Conservation (phyloP, 202 grass and related monocot genomes). For the Hordeum pubiflorum region DNA sequence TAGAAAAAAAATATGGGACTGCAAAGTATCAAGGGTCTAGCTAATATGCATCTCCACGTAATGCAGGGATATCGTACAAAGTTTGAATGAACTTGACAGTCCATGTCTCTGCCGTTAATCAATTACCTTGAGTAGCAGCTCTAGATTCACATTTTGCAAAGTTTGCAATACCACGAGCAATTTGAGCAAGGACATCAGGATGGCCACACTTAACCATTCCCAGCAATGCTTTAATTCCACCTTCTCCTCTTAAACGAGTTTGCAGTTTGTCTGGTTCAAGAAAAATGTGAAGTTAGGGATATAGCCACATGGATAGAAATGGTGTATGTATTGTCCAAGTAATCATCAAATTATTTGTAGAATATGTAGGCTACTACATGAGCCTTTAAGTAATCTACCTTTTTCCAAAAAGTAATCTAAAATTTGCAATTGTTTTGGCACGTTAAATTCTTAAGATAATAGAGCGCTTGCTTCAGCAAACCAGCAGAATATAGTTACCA, state of each 20-base stretch:
- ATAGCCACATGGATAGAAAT: conserved; percentile 2
- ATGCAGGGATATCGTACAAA: neutral
- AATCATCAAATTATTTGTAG: neutral
- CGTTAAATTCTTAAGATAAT: neutral
- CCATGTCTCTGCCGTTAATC: neutral
- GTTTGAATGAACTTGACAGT: neutral
- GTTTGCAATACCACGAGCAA: conserved; percentile 98
- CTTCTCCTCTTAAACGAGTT: conserved; percentile 81
- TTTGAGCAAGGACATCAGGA: conserved; percentile 97
- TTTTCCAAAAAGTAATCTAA: neutral
- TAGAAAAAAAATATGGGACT: neutral
- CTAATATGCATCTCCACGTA: neutral
- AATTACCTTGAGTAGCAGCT: conserved; percentile 88
- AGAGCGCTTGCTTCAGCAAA: conserved; percentile 16
- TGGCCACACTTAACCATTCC: conserved; percentile 97
- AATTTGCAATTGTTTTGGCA: neutral
- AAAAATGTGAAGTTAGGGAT: conserved; percentile 6
- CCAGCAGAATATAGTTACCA: conserved; percentile 45
- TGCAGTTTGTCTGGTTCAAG: conserved; percentile 86
- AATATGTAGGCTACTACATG: neutral
- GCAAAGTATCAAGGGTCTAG: neutral
- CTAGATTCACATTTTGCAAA: conserved; percentile 98
- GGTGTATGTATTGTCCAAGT: neutral
- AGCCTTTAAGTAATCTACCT: neutral
- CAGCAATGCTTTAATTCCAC: conserved; percentile 94